Evolutionary conservation across 2,329 filamentous ascomycete species (phyloP).

Genomic region (Alternaria conjuncta): DNA sequence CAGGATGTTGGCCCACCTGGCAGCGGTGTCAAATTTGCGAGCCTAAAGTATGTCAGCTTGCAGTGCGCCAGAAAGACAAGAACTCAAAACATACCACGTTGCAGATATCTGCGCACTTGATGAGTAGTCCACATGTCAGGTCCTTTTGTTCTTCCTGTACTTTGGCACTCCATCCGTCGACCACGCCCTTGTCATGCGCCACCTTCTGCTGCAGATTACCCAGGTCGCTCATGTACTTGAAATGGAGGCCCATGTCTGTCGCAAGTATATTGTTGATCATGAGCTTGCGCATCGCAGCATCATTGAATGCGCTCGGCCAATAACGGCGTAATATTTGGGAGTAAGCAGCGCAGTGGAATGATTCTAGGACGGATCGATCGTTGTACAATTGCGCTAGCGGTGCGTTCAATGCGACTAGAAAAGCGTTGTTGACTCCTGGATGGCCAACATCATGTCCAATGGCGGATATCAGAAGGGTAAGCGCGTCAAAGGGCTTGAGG

Average conservation of each 20-base stretch:
- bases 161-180: conserved; percentile 78
- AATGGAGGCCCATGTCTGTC: conserved; percentile 97
- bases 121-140: conserved; percentile 85
- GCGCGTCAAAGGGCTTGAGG: conserved; percentile 83
- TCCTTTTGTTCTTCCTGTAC: conserved; percentile 77
- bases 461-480: conserved; percentile 91
- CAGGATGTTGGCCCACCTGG: conserved; percentile 91
- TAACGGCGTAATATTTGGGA: conserved; percentile 92
- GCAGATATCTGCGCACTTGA: conserved; percentile 98
- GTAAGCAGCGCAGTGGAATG: conserved; percentile 96
- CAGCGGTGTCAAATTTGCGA: conserved; percentile 79
- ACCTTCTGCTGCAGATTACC: conserved; percentile 81
- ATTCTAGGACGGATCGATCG: conserved; percentile 93
- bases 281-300: conserved; percentile 79
- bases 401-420: conserved; percentile 88
- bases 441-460: conserved; percentile 98
- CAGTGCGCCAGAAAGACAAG: not conserved
- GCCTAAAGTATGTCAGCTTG: conserved; percentile 62
- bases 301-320: conserved; percentile 84
- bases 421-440: conserved; percentile 97
- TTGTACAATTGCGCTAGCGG: conserved; percentile 96
- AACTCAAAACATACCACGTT: conserved; percentile 80
- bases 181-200: conserved; percentile 65
- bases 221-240: conserved; percentile 92
- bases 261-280: conserved; percentile 98